These are phyloP conservation scores for Melampsora abietis-canadensis DNA, from an alignment of 1,284 basidiomycete genomes.

Conservation along the genomic window DNA sequence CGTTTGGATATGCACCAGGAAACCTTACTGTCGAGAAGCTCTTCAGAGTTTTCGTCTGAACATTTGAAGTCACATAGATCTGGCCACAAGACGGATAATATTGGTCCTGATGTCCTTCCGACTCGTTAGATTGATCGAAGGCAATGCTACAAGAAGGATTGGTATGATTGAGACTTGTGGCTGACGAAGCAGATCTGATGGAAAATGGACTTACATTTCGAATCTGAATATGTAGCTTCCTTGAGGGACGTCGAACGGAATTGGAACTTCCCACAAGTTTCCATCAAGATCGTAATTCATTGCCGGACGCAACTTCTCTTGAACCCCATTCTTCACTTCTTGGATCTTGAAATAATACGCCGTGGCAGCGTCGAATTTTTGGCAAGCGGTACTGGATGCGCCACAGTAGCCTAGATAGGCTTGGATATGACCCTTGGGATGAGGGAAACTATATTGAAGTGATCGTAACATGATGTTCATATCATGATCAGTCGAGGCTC, in stretches of 20 bases:
- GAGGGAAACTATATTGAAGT: background rate
- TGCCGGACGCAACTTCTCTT: slow-evolving; percentile 7
- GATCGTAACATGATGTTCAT: background rate
- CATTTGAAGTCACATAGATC: slow-evolving; percentile 22
- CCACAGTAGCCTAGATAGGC: slow-evolving; percentile 35
- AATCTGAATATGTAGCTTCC: slow-evolving; percentile 43
- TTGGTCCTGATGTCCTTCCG: slow-evolving; percentile 37
- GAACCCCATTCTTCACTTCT: slow-evolving; percentile 12
- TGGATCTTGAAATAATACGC: slow-evolving; percentile 38
- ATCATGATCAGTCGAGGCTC: background rate
- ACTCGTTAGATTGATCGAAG: slow-evolving; percentile 15
- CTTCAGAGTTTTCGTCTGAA: background rate
- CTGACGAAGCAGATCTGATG: background rate
- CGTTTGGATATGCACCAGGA: slow-evolving; percentile 21
- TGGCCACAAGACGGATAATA: slow-evolving; percentile 42
- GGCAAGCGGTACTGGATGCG: slow-evolving; percentile 11
- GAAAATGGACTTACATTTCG: slow-evolving; percentile 21
- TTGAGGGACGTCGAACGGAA: slow-evolving; percentile 15
- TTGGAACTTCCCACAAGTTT: slow-evolving; percentile 34
- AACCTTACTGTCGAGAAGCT: background rate
- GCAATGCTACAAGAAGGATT: slow-evolving; percentile 13
- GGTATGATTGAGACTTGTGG: background rate
- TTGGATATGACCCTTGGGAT: background rate
- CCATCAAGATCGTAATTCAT: slow-evolving; percentile 16
- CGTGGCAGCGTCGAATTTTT: slow-evolving; percentile 30